Evolutionary conservation across 2,329 filamentous ascomycete species (phyloP).

Genomic region (Chaetothyriales sp.): DNA sequence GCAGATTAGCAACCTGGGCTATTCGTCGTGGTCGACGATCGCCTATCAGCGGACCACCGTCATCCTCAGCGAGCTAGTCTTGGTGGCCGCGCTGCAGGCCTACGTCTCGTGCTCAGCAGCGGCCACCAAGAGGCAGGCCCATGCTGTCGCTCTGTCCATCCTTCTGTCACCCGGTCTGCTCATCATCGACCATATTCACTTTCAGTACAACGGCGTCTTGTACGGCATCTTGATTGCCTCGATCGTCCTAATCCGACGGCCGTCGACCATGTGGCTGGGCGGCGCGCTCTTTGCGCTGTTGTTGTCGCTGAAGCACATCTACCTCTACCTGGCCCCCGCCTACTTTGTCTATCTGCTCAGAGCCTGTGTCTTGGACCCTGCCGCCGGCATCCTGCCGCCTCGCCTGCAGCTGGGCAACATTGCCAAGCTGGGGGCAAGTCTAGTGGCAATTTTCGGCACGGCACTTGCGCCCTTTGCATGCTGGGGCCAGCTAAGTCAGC

Average conservation of each 20-base stretch:
- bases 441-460: slow-evolving; percentile 57
- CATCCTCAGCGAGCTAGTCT: slow-evolving; percentile 67
- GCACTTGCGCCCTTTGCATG: slow-evolving; percentile 82
- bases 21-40: slow-evolving; percentile 85
- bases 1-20: slow-evolving; percentile 62
- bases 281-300: slow-evolving; percentile 73
- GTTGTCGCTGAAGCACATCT: slow-evolving; percentile 94
- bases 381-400: slow-evolving; percentile 56
- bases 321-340: slow-evolving; percentile 87
- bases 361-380: slow-evolving; percentile 69
- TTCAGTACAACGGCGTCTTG: slow-evolving; percentile 96
- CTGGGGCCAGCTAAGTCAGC: slow-evolving; percentile 69
- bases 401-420: slow-evolving; percentile 54
- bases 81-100: slow-evolving; percentile 70
- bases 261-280: slow-evolving; percentile 60
- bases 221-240: slow-evolving; percentile 84
- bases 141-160: slow-evolving; percentile 77
- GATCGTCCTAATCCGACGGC: slow-evolving; percentile 64
- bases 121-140: slow-evolving; percentile 57
- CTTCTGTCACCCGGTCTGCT: slow-evolving; percentile 82
- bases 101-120: slow-evolving; percentile 60
- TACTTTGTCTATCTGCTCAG: slow-evolving; percentile 92
- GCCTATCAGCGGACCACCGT: slow-evolving; percentile 90
- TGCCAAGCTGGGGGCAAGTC: slow-evolving; percentile 64
- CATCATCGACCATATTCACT: slow-evolving; percentile 97